Conservation (phyloP, 2,329 filamentous ascomycete genomes). For the Colletotrichum sp. region DNA sequence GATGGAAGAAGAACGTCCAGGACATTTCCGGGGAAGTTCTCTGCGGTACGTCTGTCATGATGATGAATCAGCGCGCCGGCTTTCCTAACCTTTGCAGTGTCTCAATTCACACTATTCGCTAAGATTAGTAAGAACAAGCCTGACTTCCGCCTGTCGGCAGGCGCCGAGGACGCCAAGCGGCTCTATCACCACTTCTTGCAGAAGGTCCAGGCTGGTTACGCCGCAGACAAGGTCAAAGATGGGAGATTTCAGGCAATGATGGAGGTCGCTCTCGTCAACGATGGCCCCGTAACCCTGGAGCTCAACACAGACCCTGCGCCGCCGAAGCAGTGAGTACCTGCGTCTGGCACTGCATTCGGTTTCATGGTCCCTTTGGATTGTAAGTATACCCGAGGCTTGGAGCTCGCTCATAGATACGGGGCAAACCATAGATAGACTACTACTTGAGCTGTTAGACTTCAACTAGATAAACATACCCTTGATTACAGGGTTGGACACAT, state of each 20-base stretch:
- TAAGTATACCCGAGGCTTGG: not conserved
- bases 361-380: not conserved
- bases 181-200: constrained; percentile 86
- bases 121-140: constrained; percentile 96
- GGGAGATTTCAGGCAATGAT: constrained; percentile 99
- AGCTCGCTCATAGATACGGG: not conserved
- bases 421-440: not conserved
- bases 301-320: not conserved
- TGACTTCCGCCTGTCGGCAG: constrained; percentile 89
- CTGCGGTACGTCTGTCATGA: constrained; percentile 70
- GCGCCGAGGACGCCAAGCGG: constrained; percentile 76
- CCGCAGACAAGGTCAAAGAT: constrained; percentile 80
- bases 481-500: not conserved
- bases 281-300: constrained; percentile 56
- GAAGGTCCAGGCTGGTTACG: constrained; percentile 76
- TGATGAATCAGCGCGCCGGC: not conserved
- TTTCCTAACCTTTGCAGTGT: constrained; percentile 62
- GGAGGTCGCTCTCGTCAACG: constrained; percentile 92
- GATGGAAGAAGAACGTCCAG: constrained; percentile 89
- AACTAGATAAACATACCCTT: not conserved
- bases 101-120: constrained; percentile 93
- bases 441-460: not conserved
- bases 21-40: constrained; percentile 92
- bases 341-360: not conserved
- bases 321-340: not conserved